Evolutionary conservation across 192 early-diverging fungal species (phyloP).

Genomic region (Coemansia sp.): DNA sequence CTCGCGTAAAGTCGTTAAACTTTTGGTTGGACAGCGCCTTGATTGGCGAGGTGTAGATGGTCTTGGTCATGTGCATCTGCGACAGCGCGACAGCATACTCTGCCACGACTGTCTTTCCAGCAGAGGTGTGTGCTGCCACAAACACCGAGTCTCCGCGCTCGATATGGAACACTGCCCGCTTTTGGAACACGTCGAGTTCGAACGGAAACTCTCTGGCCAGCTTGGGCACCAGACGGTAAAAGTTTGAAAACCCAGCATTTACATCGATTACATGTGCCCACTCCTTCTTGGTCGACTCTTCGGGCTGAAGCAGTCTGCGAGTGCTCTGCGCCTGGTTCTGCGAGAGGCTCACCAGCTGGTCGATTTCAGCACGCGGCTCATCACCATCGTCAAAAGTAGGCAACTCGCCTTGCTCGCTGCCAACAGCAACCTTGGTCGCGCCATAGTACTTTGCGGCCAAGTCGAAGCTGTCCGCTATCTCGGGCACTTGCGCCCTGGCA

Average conservation of each 20-base stretch:
- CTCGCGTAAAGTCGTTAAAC: slow-evolving; percentile 88
- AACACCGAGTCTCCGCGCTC: slow-evolving; percentile 95
- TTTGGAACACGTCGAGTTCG: slow-evolving; percentile 96
- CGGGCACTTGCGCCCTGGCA: slow-evolving; percentile 1
- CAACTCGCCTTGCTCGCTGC: not conserved
- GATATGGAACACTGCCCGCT: slow-evolving; percentile 92
- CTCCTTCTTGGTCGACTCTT: slow-evolving; percentile 44
- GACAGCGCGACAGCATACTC: slow-evolving; percentile 97
- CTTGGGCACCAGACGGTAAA: slow-evolving; percentile 85
- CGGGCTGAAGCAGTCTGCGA: not conserved
- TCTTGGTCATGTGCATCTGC: slow-evolving; percentile 88
- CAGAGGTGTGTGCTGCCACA: slow-evolving; percentile 97
- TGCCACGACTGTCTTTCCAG: slow-evolving; percentile 97
- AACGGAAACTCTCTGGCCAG: slow-evolving; percentile 88
- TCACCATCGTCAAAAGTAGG: not conserved
- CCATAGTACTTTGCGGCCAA: slow-evolving; percentile 31
- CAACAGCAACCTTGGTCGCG: not conserved
- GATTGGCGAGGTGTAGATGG: slow-evolving; percentile 98
- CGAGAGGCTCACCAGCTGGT: slow-evolving; percentile 5
- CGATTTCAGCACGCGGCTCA: slow-evolving; percentile 4
- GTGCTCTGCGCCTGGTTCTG: not conserved
- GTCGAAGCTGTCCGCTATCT: slow-evolving; percentile 2
- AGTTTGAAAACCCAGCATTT: slow-evolving; percentile 81
- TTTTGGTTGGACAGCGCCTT: slow-evolving; percentile 99
- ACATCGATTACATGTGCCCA: slow-evolving; percentile 96